Evolutionary conservation across 2,329 filamentous ascomycete species (phyloP), one percentile per base, ranked within the genome.

Genomic region (Colletotrichum musae): DNA sequence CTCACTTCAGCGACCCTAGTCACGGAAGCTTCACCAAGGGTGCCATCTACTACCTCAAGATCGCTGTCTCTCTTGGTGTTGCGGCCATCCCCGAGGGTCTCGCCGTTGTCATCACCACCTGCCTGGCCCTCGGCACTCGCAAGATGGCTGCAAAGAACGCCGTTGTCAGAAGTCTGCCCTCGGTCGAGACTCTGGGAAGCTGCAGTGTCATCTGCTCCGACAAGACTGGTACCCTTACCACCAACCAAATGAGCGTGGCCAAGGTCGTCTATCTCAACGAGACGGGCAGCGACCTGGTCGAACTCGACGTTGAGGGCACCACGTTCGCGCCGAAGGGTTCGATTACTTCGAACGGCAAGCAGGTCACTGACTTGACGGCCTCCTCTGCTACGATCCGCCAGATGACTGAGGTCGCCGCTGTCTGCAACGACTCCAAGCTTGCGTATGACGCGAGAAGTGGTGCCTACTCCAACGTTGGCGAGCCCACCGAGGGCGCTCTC

Each of bases 81-180:
- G 96, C 96, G 54, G 96, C 97, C 73, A 99, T 99, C 77, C 96
- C 96, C 0, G 96, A 99, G 84, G 96, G 97, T 80, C 88, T 99
- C 53, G 96, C 96, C 39, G 96, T 98, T 61, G 97, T 99, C 73
- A 99, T 99, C 74, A 99, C 96, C n/a, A 98, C 96, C 36, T 99
- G 96, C 81, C 86, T 99, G 70, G 96, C 96, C 72, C 88, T 99
- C 39, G 96, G 97, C 74, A 99, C 97, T 5, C 91, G 96, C 73
- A 98, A 97, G 84, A 99, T 99, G 97, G 97, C 96, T 21, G 93
- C 94, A 69, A 98, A 97, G 86, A 98, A 98, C 77, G 96, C 96
- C 7, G 95, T 99, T 45, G 97, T 99, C 68, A 91, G 97, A 81
- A 98, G 94, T 78, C 85, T 99, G 75, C 96, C 96, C 21, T 99